These are phyloP conservation scores for Pleurostoma richardsiae DNA, from an alignment of 2,329 filamentous ascomycete species.

Conservation along the genomic window DNA sequence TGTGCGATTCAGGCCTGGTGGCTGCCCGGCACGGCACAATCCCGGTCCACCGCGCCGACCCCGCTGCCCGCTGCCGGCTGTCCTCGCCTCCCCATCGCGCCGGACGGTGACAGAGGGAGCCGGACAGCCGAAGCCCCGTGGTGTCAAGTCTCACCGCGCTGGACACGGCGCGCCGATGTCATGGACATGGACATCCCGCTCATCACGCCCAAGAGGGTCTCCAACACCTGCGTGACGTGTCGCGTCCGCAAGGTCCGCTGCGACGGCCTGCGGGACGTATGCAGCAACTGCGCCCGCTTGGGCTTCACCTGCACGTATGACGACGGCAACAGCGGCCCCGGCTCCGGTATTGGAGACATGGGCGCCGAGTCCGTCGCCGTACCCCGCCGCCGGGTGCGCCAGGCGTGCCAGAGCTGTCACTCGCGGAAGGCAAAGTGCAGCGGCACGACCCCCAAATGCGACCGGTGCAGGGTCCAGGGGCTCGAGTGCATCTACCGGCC, in stretches of 20 bases:
- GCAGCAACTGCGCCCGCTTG: conserved; percentile 54
- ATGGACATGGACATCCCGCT: conserved; percentile 6
- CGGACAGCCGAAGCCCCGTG: too few species aligned
- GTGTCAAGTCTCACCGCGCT: too few species aligned
- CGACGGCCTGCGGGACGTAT: conserved; percentile 47
- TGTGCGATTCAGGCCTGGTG: too few species aligned
- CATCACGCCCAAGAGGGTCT: conserved; percentile 9
- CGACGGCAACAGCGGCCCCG: conserved; percentile 21
- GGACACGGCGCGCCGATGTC: neutral
- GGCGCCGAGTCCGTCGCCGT: conserved; percentile 21
- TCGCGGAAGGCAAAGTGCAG: conserved; percentile 54
- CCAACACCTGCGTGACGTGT: conserved; percentile 11
- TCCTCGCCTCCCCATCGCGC: too few species aligned
- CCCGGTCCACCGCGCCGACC: too few species aligned
- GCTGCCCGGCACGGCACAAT: too few species aligned
- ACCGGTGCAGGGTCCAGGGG: conserved; percentile 44
- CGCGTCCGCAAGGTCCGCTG: conserved; percentile 48
- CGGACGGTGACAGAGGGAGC: too few species aligned
- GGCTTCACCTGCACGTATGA: conserved; percentile 54
- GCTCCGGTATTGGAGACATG: neutral
- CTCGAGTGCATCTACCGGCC: conserved; percentile 52
- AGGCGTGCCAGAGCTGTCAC: conserved; percentile 54
- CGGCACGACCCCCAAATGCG: conserved; percentile 50
- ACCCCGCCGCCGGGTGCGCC: conserved; percentile 47
- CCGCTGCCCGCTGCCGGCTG: too few species aligned